phyloP scores from a whole-genome alignment of 1,139 yeast genomes.

The Saccharomyces hybrid region DNA sequence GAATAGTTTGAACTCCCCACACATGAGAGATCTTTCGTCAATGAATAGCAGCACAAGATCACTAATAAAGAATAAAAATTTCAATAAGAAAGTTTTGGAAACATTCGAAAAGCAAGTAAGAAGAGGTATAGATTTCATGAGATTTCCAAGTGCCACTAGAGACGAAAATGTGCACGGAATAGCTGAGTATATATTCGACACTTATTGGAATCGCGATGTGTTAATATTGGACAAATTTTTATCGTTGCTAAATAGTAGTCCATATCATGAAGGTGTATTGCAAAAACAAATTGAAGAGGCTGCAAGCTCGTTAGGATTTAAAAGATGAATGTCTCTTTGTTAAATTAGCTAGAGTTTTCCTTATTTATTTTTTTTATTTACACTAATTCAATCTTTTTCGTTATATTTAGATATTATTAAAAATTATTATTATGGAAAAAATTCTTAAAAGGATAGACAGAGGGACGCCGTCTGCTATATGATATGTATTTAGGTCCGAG shows the following conservation, averaged over 20 bases:
- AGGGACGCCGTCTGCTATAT: not conserved
- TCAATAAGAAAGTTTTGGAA: conserved; percentile 10
- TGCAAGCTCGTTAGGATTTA: conserved; percentile 30
- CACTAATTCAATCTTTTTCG: not conserved
- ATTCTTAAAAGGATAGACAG: not conserved
- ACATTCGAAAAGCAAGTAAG: conserved; percentile 26
- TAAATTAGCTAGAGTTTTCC: conserved; percentile 41
- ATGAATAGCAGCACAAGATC: not conserved
- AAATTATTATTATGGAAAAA: not conserved
- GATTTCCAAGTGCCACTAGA: conserved; percentile 30
- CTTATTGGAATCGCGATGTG: conserved; percentile 30
- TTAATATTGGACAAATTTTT: conserved; percentile 22
- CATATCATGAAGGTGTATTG: conserved; percentile 24
- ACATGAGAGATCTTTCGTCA: not conserved
- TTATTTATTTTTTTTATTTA: conserved; percentile 83
- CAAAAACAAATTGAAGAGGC: conserved; percentile 31
- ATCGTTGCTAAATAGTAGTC: conserved; percentile 21
- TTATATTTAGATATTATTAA: not conserved
- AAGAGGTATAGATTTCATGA: conserved; percentile 29
- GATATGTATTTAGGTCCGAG: not conserved
- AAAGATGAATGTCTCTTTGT: conserved; percentile 4
- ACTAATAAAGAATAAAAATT: not conserved
- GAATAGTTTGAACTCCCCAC: not conserved
- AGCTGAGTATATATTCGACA: conserved; percentile 31
- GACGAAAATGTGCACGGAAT: conserved; percentile 28